Evolutionary conservation across 208 protist species (phyloP), one percentile per base, ranked within the genome.

Genomic region (Trypanosoma scelopori): DNA sequence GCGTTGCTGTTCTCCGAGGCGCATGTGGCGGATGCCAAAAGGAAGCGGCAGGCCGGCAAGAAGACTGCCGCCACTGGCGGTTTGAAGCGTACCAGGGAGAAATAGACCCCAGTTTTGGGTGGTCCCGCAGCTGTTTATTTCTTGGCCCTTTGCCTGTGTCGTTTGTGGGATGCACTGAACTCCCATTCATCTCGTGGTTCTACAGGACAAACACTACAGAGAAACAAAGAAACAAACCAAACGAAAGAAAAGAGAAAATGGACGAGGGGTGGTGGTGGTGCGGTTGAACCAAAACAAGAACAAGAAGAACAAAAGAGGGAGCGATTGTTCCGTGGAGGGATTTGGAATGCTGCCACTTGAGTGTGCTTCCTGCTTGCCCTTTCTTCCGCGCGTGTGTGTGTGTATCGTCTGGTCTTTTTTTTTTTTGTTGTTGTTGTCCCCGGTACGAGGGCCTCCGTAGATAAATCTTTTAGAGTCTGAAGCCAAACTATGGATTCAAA

Each of bases 1-100:
- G 84, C 79, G 25, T 62, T 94, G 12, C 25, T 47, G 15, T 30
- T 81, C n/a, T 16, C 46, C 2, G 64, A 62, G 22, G 15, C 30
- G 3, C 68, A 37, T 11, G 13, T 20, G 25, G 27, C 12, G 11
- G 62, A 69, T 12, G 47, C 30, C 20, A 73, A 75, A 15, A 56
- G 55, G 13, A 46, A 28, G 23, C 69, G 20, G 27, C 55, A 39
- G 20, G 28, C 20, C n/a, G 23, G 37, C 15, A 75, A 75, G 32
- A 72, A 63, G 27, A 47, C 18, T 27, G n/a, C 41, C 4, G n/a
- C 41, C 4, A 28, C 41, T 15, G 45, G 32, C 25, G 61, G 61
- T 37, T 28, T 30, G 28, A 78, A 73, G 48, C 59, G 63, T 32
- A 52, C 6, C 35, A 51, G 60, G 7, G 52, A 28, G 28, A 52